Evolutionary conservation across 2,329 filamentous ascomycete genomes (phyloP).

Genomic region (Aspergillus viridinutans): DNA sequence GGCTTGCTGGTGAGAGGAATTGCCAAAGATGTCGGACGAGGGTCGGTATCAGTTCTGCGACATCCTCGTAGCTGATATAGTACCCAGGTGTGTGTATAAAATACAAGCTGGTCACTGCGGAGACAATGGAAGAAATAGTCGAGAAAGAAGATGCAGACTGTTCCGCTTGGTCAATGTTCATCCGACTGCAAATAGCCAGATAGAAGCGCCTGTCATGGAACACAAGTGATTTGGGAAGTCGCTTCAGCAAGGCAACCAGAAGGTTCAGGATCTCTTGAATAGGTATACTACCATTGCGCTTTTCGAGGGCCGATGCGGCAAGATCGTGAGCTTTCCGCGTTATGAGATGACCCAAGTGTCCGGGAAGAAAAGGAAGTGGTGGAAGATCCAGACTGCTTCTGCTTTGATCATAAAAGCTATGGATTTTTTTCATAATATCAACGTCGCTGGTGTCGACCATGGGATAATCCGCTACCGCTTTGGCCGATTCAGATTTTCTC

Average conservation of each 20-base stretch:
- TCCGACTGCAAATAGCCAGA: conserved; percentile 26
- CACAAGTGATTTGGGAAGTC: conserved; percentile 34
- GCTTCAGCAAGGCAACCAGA: conserved; percentile 49
- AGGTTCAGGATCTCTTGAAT: conserved; percentile 57
- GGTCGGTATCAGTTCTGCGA: conserved; percentile 59
- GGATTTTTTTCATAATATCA: conserved; percentile 58
- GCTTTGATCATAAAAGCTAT: conserved; percentile 64
- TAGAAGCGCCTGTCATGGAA: conserved; percentile 34
- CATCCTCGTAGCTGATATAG: conserved; percentile 43
- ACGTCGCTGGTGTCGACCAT: conserved; percentile 13
- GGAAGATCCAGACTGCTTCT: conserved; percentile 65
- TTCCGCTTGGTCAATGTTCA: conserved; percentile 19
- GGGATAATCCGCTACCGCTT: conserved; percentile 8
- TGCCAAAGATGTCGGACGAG: conserved; percentile 73
- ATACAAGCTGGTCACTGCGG: conserved; percentile 44
- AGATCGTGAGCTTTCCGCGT: conserved; percentile 54
- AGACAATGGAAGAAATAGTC: conserved; percentile 41
- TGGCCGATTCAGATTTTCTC: conserved; percentile 43
- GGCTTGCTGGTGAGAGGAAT: conserved; percentile 73
- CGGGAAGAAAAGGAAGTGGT: conserved; percentile 55
- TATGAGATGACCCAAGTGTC: conserved; percentile 58
- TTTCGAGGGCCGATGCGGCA: conserved; percentile 29
- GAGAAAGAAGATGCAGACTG: conserved; percentile 31
- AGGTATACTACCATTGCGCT: conserved; percentile 32
- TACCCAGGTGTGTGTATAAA: conserved; percentile 32